These are phyloP conservation scores for Lodderomyces theae DNA, from an alignment of 1,139 yeast species.

Conservation along the genomic window DNA sequence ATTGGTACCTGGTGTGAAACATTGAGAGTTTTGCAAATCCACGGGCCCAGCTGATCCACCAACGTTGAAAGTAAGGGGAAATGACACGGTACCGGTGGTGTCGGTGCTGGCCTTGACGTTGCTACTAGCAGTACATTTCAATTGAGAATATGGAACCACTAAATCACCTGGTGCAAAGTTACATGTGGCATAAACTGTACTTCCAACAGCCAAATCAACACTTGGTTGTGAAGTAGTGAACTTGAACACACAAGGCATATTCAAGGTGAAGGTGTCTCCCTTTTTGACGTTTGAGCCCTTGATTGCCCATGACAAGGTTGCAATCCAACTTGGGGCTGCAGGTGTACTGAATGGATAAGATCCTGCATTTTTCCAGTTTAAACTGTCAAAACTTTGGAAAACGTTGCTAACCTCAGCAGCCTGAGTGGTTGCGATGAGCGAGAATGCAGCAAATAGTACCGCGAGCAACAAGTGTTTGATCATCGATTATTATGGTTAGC, in stretches of 20 bases:
- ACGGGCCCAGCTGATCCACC: slow-evolving; percentile 22
- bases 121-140: slow-evolving; percentile 24
- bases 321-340: slow-evolving; percentile 24
- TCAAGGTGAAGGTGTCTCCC: slow-evolving; percentile 33
- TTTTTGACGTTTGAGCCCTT: slow-evolving; percentile 19
- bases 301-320: slow-evolving; percentile 25
- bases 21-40: slow-evolving; percentile 22
- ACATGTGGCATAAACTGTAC: slow-evolving; percentile 27
- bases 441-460: not conserved
- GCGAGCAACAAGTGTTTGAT: not conserved
- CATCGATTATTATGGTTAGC: too few relatives aligned
- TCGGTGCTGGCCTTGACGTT: slow-evolving; percentile 14
- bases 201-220: slow-evolving; percentile 19
- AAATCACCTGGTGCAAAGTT: slow-evolving; percentile 22
- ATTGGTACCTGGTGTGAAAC: slow-evolving; percentile 24
- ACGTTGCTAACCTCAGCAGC: slow-evolving; percentile 18
- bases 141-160: slow-evolving; percentile 21
- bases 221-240: slow-evolving; percentile 20
- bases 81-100: slow-evolving; percentile 22
- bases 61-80: slow-evolving; percentile 28
- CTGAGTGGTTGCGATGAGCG: not conserved
- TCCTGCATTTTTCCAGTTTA: slow-evolving; percentile 12
- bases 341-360: slow-evolving; percentile 14
- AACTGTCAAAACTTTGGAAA: slow-evolving; percentile 19
- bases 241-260: slow-evolving; percentile 31